Evolutionary conservation across 345 rosid genomes (phyloP).

Genomic region (Ailanthus altissimus): DNA sequence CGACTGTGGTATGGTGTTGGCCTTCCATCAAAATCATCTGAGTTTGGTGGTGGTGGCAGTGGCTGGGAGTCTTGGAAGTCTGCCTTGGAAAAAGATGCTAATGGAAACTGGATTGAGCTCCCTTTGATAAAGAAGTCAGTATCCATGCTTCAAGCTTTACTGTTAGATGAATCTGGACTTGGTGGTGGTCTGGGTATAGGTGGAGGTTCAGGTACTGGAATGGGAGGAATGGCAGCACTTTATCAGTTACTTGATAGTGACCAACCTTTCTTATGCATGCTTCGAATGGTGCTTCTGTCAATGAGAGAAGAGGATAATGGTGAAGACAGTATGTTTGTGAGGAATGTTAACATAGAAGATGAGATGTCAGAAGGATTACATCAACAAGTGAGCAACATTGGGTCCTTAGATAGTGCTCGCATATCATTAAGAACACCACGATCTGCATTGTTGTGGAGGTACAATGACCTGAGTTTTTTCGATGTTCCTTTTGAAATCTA

Average conservation of each 20-base stretch:
- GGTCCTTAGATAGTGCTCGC: slow-evolving; percentile 53
- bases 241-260: slow-evolving; percentile 97
- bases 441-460: slow-evolving; percentile 98
- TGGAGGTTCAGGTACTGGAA: slow-evolving; percentile 99
- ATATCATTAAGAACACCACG: slow-evolving; percentile 65
- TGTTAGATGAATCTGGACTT: slow-evolving; percentile 94
- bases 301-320: slow-evolving; percentile 96
- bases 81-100: slow-evolving; percentile 81
- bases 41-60: slow-evolving; percentile 92
- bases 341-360: slow-evolving; percentile 58
- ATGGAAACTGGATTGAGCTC: slow-evolving; percentile 97
- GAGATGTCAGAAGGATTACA: slow-evolving; percentile 47
- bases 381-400: slow-evolving; percentile 42
- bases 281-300: slow-evolving; percentile 95
- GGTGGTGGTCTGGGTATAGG: slow-evolving; percentile 99
- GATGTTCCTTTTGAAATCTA: background rate
- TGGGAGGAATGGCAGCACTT: slow-evolving; percentile 99
- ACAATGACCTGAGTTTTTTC: slow-evolving; percentile 24
- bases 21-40: slow-evolving; percentile 58
- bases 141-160: slow-evolving; percentile 93
- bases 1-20: slow-evolving; percentile 97
- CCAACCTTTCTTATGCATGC: slow-evolving; percentile 99
- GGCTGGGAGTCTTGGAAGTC: slow-evolving; percentile 89
- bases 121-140: slow-evolving; percentile 92
- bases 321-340: slow-evolving; percentile 69